Evolutionary conservation across 192 early-diverging fungal species (phyloP).

Genomic region (Coemansia biformis): DNA sequence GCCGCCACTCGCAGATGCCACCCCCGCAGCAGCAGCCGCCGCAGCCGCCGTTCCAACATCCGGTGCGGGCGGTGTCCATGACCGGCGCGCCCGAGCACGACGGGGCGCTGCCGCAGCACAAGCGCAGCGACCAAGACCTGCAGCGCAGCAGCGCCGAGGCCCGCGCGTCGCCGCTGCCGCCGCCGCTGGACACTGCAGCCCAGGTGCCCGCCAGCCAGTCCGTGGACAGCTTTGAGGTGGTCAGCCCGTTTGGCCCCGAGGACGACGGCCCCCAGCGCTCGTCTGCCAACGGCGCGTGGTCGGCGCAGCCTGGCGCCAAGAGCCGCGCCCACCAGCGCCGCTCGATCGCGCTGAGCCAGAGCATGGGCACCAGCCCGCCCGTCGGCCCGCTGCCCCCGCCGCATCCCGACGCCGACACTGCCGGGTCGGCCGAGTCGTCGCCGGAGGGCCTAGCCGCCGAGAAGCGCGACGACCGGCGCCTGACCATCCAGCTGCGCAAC

Average conservation of each 20-base stretch:
- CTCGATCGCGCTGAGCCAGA: conserved; percentile 37
- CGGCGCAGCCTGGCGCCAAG: conserved; percentile 8
- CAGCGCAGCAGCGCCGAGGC: too few relatives aligned
- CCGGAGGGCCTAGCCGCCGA: not conserved
- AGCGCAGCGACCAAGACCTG: too few relatives aligned
- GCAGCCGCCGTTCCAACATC: too few relatives aligned
- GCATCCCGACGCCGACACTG: not conserved
- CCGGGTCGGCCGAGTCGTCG: too few relatives aligned
- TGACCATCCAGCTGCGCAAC: conserved; percentile 53
- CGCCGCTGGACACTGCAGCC: too few relatives aligned
- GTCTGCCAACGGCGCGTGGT: conserved; percentile 10
- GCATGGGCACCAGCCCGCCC: conserved; percentile 5
- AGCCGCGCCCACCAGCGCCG: conserved; percentile 24
- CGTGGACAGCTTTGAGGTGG: conserved; percentile 34
- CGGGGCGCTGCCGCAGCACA: too few relatives aligned
- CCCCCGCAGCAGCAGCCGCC: conserved; percentile 11
- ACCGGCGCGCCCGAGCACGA: too few relatives aligned
- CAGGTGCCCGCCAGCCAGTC: conserved; percentile 6
- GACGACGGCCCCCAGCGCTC: conserved; percentile 5
- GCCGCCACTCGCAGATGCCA: not conserved
- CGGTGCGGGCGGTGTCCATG: too few relatives aligned
- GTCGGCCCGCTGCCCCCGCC: conserved; percentile 6
- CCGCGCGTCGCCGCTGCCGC: too few relatives aligned
- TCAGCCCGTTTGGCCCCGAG: conserved; percentile 16
- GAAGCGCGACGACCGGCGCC: conserved; percentile 32